phyloP scores from a whole-genome alignment of 768 basidiomycete species.

The Clitopilus passeckerianus region DNA sequence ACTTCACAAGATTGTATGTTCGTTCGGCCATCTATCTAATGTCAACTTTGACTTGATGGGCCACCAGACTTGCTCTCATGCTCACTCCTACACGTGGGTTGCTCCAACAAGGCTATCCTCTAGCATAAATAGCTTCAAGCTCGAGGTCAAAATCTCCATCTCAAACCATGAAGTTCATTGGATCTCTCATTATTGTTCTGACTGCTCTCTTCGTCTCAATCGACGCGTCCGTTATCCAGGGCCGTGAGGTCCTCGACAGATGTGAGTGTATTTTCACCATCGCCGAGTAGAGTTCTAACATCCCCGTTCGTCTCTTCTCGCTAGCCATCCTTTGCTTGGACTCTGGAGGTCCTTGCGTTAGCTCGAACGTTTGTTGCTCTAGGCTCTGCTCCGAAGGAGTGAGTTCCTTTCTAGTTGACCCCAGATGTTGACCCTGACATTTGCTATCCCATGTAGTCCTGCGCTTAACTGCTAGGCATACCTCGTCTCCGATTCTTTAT shows the following conservation, averaged over 20 bases:
- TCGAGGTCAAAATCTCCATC: neutral
- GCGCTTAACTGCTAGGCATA: too few relatives aligned
- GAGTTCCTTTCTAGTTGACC: neutral
- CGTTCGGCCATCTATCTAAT: too few relatives aligned
- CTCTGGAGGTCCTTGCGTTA: neutral
- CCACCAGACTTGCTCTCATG: too few relatives aligned
- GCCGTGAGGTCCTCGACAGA: neutral
- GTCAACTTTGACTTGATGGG: too few relatives aligned
- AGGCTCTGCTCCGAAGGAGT: neutral
- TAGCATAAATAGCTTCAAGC: neutral
- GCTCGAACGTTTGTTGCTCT: neutral
- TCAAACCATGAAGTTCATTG: neutral
- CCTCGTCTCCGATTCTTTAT: too few relatives aligned
- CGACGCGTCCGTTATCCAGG: neutral
- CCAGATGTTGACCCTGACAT: neutral
- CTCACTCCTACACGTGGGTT: too few relatives aligned
- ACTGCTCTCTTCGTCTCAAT: neutral
- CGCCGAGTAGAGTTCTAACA: too few relatives aligned
- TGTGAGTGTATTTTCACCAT: too few relatives aligned
- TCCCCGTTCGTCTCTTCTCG: too few relatives aligned
- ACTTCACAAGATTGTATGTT: too few relatives aligned
- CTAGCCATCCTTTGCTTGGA: neutral
- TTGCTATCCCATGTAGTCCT: too few relatives aligned
- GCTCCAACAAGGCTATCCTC: too few relatives aligned
- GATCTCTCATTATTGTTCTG: neutral